These are phyloP conservation scores for Rhodocollybia butyracea DNA, from an alignment of 768 basidiomycete species.

Conservation along the genomic window DNA sequence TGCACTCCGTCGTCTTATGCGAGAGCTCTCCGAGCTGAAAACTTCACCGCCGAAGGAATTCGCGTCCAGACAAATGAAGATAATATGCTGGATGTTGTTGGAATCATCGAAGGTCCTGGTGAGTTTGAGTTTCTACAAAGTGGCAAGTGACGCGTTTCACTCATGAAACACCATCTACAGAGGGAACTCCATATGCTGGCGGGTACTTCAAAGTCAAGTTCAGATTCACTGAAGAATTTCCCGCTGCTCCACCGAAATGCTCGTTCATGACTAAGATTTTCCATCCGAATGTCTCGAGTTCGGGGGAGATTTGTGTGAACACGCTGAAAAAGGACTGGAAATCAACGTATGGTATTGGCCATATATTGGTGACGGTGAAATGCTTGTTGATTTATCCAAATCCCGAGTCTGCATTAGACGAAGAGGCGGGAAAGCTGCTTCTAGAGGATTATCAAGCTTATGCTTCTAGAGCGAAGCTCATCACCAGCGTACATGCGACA, in stretches of 20 bases:
- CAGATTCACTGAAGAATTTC: slow-evolving; percentile 91
- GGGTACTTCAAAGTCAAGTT: slow-evolving; percentile 77
- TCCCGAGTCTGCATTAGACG: slow-evolving; percentile 93
- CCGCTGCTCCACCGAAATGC: slow-evolving; percentile 94
- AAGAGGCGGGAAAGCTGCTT: slow-evolving; percentile 91
- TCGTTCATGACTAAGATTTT: slow-evolving; percentile 88
- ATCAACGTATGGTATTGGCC: slow-evolving; percentile 82
- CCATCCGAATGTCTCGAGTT: slow-evolving; percentile 89
- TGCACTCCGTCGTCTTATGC: slow-evolving; percentile 82
- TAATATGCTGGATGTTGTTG: slow-evolving; percentile 83
- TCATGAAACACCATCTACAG: slow-evolving; percentile 23
- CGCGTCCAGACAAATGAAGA: slow-evolving; percentile 83
- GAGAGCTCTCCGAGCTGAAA: slow-evolving; percentile 79
- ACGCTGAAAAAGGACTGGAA: slow-evolving; percentile 98
- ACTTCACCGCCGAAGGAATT: slow-evolving; percentile 91
- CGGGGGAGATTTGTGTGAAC: slow-evolving; percentile 95
- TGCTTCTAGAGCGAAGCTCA: slow-evolving; percentile 80
- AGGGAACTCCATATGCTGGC: slow-evolving; percentile 65
- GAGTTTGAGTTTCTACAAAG: slow-evolving; percentile 23
- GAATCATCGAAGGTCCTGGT: slow-evolving; percentile 91
- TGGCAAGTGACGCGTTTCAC: not conserved
- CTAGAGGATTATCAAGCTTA: slow-evolving; percentile 89
- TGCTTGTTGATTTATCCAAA: slow-evolving; percentile 96
- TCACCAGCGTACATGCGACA: slow-evolving; percentile 90
- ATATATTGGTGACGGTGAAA: slow-evolving; percentile 91